Evolutionary conservation across 208 protist species (phyloP), one percentile per base, ranked within the genome.

Genomic region (Crithidia fasciculata): DNA sequence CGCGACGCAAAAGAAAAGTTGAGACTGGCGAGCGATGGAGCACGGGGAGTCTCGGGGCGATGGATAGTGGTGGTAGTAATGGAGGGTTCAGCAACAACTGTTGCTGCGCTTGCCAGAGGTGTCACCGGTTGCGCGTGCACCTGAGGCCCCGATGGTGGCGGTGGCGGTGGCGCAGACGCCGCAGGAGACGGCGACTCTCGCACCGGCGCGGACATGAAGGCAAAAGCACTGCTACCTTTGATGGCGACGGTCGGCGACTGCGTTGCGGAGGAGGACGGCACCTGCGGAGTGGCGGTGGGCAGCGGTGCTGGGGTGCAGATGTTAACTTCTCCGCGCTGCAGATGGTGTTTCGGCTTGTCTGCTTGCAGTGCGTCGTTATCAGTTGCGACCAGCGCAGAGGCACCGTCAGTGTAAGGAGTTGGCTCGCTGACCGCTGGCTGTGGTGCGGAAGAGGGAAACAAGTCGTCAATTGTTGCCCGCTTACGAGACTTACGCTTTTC

Each of bases 1-100:
- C 58, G 53, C 3, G 52, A 62, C 8, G 73, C n/a, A 0, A 37
- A 40, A 10, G 65, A 68, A 0, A 69, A 45, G 36, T 59, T 67
- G 8, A 41, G 13, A 9, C 8, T 39, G 5, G 13, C 43, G 3
- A 15, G 5, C 13, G 45, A 44, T n/a, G n/a, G 49, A 40, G 50
- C 36, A 50, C 43, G 10, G 9, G 53, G 39, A 3, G 53, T 15
- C 54, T 8, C 19, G 16, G 2, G 40, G 15, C 8, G 63, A 45
- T 28, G 41, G 28, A 28, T 28, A 28, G 28, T 28, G 28, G 28
- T n/a, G 5, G 12, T 50, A 19, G 16, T 6, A 9, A 0, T 61
- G 2, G 56, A n/a, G 5, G 58, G 41, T n/a, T 63, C 58, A 10
- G 16, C 41, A 12, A 28, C 5, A 12, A 18, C 45, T 2, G 15